Evolutionary conservation across 1,284 basidiomycete species (phyloP).

Genomic region (Ustilago sp.): DNA sequence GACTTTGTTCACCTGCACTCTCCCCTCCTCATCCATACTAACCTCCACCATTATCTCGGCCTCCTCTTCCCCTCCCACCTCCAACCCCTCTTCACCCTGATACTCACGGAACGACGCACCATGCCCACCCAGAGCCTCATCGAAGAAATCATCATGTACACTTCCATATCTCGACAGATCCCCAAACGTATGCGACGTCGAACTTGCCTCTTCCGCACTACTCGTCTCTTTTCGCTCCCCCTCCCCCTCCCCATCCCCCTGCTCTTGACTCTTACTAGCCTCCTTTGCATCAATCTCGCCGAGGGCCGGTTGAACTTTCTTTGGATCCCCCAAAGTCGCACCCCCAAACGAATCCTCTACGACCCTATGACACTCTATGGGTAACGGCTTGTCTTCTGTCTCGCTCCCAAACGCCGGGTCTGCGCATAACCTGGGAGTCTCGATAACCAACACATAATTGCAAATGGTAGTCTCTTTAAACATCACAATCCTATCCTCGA

Average conservation of each 20-base stretch:
- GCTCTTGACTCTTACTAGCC: too few species aligned
- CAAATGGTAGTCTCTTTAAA: conserved; percentile 66
- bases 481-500: conserved; percentile 55
- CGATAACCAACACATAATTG: conserved; percentile 60
- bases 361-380: conserved; percentile 40
- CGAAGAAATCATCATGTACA: conserved; percentile 49
- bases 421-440: conserved; percentile 47
- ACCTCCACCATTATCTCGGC: conserved; percentile 24
- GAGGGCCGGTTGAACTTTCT: conserved; percentile 6
- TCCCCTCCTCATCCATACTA: conserved; percentile 33
- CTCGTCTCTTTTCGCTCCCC: neutral
- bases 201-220: neutral
- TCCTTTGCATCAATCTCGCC: conserved; percentile 3
- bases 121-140: conserved; percentile 38
- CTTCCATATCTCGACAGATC: conserved; percentile 46
- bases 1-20: conserved; percentile 20
- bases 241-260: neutral
- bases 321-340: conserved; percentile 30
- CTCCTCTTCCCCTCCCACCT: conserved; percentile 8
- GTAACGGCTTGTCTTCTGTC: conserved; percentile 40
- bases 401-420: conserved; percentile 48
- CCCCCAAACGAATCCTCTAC: conserved; percentile 39
- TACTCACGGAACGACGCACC: conserved; percentile 25
- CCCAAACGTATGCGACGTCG: conserved; percentile 47
- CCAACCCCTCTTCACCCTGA: conserved; percentile 12